These are phyloP conservation scores for Penicillium sp. DNA, from an alignment of 2,329 filamentous ascomycete genomes.

Conservation along the genomic window DNA sequence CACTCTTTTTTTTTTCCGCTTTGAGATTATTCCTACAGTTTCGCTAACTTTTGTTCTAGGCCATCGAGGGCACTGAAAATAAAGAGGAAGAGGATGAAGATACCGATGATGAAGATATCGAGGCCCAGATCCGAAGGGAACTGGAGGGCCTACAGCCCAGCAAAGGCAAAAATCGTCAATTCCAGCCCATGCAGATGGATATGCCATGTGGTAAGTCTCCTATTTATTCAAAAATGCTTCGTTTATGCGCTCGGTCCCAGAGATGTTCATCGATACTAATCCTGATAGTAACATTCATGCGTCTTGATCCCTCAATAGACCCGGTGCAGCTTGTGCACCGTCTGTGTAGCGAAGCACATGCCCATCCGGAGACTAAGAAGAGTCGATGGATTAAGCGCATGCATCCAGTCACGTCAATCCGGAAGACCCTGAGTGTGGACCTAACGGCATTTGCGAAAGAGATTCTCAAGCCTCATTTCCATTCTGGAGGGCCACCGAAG, in stretches of 20 bases:
- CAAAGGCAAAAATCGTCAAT: constrained; percentile 46
- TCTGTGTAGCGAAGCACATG: constrained; percentile 56
- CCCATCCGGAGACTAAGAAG: constrained; percentile 50
- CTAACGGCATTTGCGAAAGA: constrained; percentile 55
- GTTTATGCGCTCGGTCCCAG: constrained; percentile 7
- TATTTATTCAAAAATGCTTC: constrained; percentile 1
- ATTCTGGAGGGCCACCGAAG: constrained; percentile 49
- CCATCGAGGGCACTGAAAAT: constrained; percentile 9
- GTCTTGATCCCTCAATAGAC: constrained; percentile 55
- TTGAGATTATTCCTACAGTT: not conserved
- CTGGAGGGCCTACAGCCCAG: constrained; percentile 52
- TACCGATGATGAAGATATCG: constrained; percentile 53
- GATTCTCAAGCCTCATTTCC: constrained; percentile 60
- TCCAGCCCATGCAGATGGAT: constrained; percentile 53
- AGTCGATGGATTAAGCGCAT: constrained; percentile 60
- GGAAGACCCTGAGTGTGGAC: constrained; percentile 57
- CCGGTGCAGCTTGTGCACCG: constrained; percentile 59
- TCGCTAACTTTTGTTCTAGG: constrained; percentile 12
- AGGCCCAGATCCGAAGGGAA: constrained; percentile 59
- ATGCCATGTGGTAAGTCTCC: constrained; percentile 45
- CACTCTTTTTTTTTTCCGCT: too few relatives aligned
- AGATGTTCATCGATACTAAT: constrained; percentile 23
- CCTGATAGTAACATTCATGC: constrained; percentile 56
- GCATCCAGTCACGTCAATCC: constrained; percentile 57
- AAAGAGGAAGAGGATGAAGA: constrained; percentile 26